Evolutionary conservation across 2,329 filamentous ascomycete genomes (phyloP), one percentile per base, ranked within the genome.

Genomic region (Paracamarosporium sp.): DNA sequence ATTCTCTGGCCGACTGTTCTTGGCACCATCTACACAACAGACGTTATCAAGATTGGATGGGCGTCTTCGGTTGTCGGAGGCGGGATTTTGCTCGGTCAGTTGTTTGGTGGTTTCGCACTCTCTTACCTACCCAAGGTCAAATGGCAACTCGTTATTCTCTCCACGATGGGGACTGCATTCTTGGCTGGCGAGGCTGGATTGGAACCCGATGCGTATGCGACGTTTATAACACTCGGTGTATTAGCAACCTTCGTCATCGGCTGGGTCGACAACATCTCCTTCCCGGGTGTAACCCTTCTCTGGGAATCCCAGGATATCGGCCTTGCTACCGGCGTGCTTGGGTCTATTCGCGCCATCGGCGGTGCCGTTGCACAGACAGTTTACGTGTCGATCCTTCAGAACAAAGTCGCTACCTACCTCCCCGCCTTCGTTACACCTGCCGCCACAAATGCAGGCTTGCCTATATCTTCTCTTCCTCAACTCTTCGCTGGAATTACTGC

Each of bases 221-320:
- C 45, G 4, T 58, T 58, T 40, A 58, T 58, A 38, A 54, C 56
- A 17, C 46, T 58, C 15, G 56, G 50, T 17, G 45, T 58, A 4
- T n/a, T 58, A 8, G 50, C 56, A 13, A 58, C 56, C 8, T 58
- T 58, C 31, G 58, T 72, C 41, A 61, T 73, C 36, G 71, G 68
- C 30, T 73, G 71, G 55, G 61, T 74, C n/a, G 71, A 74, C 60
- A 72, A 72, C 44, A 63, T 72, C 22, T 68, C 63, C 59, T 27
- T 64, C 63, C 28, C 70, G 64, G 24, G 69, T 64, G 11, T 70
- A 65, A 53, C 64, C 66, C 40, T 74, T 40, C 63, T 74, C 27
- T 74, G 68, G 66, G 69, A 72, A 53, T 63, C 70, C 8, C 70
- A 66, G 6, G 70, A 74, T 24, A 73, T 74, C 17, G 71, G 71